phyloP scores from a whole-genome alignment of 2,329 filamentous ascomycete species.

The Monilinia fructigena region DNA sequence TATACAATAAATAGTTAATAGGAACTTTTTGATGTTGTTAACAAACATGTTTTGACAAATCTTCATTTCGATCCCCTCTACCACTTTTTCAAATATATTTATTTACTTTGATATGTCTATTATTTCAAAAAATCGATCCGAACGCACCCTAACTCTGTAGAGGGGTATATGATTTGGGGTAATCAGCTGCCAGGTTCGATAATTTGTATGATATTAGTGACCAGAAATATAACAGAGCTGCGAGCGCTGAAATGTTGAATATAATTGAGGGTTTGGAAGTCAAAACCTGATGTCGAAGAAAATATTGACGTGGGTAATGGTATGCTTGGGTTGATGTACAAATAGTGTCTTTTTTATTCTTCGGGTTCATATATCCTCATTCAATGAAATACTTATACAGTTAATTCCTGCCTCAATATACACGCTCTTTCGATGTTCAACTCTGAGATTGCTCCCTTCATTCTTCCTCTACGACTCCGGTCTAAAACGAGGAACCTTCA shows the following conservation, averaged over 20 bases:
- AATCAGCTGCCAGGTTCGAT: background rate
- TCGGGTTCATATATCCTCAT: background rate
- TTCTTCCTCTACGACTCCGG: conserved; percentile 2
- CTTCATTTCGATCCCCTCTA: too few species aligned
- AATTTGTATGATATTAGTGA: background rate
- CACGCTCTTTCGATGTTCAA: background rate
- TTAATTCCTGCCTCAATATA: conserved; percentile 4
- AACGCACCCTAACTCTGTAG: background rate
- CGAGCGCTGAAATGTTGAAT: background rate
- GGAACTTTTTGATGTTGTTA: too few species aligned
- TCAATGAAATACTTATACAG: conserved; percentile 2
- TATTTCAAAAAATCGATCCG: too few species aligned
- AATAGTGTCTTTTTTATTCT: conserved; percentile 6
- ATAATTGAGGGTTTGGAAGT: background rate
- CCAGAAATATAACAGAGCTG: background rate
- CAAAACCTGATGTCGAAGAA: background rate
- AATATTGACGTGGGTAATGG: background rate
- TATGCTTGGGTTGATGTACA: background rate
- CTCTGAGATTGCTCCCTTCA: background rate
- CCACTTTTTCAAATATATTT: too few species aligned
- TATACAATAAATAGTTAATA: too few species aligned
- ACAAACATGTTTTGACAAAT: too few species aligned
- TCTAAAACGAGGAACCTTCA: conserved; percentile 26
- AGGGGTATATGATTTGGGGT: background rate
- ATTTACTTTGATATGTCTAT: too few species aligned